Evolutionary conservation across 495 filamentous ascomycete species (phyloP).

Genomic region (Arthonia radiata): DNA sequence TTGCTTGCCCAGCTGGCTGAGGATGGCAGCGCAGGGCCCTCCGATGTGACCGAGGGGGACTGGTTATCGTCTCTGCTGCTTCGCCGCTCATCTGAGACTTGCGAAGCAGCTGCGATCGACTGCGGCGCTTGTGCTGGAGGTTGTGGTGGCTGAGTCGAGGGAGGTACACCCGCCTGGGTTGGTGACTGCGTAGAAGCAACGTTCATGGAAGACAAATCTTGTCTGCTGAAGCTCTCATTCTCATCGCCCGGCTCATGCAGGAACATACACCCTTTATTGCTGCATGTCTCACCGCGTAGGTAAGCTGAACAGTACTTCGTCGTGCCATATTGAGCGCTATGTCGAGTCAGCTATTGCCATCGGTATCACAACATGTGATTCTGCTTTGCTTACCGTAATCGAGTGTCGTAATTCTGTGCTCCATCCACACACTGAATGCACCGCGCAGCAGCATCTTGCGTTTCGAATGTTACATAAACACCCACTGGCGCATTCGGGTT

Average conservation of each 20-base stretch:
- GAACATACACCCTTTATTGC: slow-evolving; percentile 91
- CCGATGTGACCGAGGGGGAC: slow-evolving; percentile 26
- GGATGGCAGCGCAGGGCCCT: slow-evolving; percentile 70
- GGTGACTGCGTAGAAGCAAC: slow-evolving; percentile 57
- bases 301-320: slow-evolving; percentile 99
- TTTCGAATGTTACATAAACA: slow-evolving; percentile 89
- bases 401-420: slow-evolving; percentile 67
- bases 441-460: slow-evolving; percentile 57
- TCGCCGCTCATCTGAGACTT: slow-evolving; percentile 48
- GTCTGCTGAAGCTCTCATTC: slow-evolving; percentile 83
- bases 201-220: slow-evolving; percentile 92
- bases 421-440: slow-evolving; percentile 87
- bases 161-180: slow-evolving; percentile 12
- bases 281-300: slow-evolving; percentile 74
- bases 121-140: slow-evolving; percentile 23
- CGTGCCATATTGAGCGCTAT: slow-evolving; percentile 78
- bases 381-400: slow-evolving; percentile 29
- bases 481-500: slow-evolving; percentile 62
- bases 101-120: slow-evolving; percentile 28
- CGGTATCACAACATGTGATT: not conserved
- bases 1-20: slow-evolving; percentile 84
- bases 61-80: slow-evolving; percentile 51
- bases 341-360: slow-evolving; percentile 9
- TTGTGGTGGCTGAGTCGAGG: slow-evolving; percentile 23
- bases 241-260: slow-evolving; percentile 92